Evolutionary conservation across 2,329 filamentous ascomycete species (phyloP).

Genomic region (Metarhizium album): DNA sequence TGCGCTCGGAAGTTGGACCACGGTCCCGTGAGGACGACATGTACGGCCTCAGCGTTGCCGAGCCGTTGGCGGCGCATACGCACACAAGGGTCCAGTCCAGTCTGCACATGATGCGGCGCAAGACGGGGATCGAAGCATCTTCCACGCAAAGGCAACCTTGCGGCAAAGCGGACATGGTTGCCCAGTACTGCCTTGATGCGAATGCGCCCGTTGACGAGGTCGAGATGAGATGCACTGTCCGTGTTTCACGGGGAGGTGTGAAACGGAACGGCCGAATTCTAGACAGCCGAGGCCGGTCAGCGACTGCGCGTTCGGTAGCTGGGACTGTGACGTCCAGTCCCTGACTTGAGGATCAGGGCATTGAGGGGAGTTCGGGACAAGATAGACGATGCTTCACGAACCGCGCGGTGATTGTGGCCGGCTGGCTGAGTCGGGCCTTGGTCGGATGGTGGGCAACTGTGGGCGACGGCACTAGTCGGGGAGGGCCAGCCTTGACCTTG

Average conservation of each 20-base stretch:
- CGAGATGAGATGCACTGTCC: background rate
- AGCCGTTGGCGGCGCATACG: conserved; percentile 8
- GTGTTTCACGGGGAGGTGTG: background rate
- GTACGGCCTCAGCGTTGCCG: background rate
- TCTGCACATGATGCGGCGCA: conserved; percentile 10
- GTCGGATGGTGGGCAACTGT: background rate
- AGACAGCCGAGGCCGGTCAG: no score
- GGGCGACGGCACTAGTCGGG: conserved; percentile 1
- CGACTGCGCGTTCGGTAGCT: background rate
- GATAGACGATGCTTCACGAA: conserved; percentile 11
- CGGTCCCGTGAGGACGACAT: background rate
- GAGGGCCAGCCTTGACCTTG: background rate
- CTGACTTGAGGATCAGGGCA: background rate
- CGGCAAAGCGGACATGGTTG: background rate
- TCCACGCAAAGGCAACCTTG: background rate
- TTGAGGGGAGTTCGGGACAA: background rate
- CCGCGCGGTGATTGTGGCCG: conserved; percentile 10
- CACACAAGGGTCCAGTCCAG: conserved; percentile 7
- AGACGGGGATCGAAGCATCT: conserved; percentile 7
- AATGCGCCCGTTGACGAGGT: background rate
- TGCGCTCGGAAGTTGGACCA: background rate
- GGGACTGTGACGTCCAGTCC: conserved; percentile 3
- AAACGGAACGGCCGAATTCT: background rate
- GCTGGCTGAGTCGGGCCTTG: conserved; percentile 1
- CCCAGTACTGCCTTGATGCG: background rate